phyloP scores from a whole-genome alignment of 2,329 filamentous ascomycete genomes.

The Fusarium neocosmosporiellum region DNA sequence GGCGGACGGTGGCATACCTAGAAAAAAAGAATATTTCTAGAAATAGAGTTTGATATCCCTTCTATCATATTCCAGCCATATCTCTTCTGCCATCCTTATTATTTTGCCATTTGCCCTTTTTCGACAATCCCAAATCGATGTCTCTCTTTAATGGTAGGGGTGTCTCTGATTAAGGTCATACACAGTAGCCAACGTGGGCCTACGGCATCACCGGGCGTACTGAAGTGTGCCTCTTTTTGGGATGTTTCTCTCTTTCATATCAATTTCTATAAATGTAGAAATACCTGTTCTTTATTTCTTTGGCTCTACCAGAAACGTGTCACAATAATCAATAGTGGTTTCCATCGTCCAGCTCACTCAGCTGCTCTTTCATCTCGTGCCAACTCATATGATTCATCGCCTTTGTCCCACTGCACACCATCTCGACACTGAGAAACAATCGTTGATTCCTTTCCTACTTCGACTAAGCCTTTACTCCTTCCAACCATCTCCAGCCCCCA shows the following conservation, averaged over 20 bases:
- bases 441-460: background rate
- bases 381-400: background rate
- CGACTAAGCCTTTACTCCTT: conserved; percentile 27
- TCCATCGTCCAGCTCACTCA: background rate
- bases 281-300: too few relatives aligned
- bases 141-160: too few relatives aligned
- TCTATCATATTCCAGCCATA: background rate
- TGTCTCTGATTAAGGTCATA: background rate
- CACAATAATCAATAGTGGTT: too few relatives aligned
- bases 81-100: background rate
- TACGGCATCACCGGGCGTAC: too few relatives aligned
- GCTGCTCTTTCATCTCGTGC: background rate
- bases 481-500: conserved; percentile 58
- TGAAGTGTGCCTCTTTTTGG: too few relatives aligned
- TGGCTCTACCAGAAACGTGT: too few relatives aligned
- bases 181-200: background rate
- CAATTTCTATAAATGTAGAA: too few relatives aligned
- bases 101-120: background rate
- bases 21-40: background rate
- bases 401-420: background rate
- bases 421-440: background rate
- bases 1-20: background rate
- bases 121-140: too few relatives aligned
- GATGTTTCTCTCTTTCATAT: too few relatives aligned
- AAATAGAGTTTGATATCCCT: background rate